Conservation (phyloP, 495 filamentous ascomycete species). For the Neurospora tetraspora region DNA sequence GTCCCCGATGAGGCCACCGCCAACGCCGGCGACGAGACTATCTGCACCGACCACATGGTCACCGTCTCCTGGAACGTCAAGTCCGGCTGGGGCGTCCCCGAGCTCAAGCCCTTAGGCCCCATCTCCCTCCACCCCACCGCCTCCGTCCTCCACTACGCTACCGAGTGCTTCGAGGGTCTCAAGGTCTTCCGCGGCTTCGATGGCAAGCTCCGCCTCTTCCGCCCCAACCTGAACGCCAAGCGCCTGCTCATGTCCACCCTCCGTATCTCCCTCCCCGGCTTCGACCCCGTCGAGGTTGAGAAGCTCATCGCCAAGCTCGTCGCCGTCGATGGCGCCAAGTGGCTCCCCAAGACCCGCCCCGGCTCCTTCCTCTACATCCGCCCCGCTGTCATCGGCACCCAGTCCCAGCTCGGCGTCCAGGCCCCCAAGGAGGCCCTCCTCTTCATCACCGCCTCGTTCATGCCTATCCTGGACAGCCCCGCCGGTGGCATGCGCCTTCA, state of each 20-base stretch:
- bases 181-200: constrained; percentile 81
- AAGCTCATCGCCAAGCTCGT: constrained; percentile 63
- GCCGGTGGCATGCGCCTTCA: constrained; percentile 62
- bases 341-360: constrained; percentile 61
- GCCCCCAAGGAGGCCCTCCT: constrained; percentile 73
- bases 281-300: constrained; percentile 60
- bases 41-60: constrained; percentile 89
- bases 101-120: constrained; percentile 71
- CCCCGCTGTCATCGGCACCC: constrained; percentile 77
- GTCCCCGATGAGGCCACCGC: constrained; percentile 52
- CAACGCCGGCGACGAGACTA: constrained; percentile 35
- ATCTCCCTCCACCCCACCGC: constrained; percentile 75
- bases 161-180: constrained; percentile 86
- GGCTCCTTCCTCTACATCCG: constrained; percentile 66
- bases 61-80: constrained; percentile 57
- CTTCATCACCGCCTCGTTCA: constrained; percentile 67
- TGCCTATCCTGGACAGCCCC: constrained; percentile 51
- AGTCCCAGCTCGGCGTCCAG: constrained; percentile 69
- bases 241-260: constrained; percentile 64
- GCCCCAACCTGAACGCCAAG: constrained; percentile 64
- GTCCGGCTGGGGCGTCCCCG: constrained; percentile 66
- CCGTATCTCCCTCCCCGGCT: constrained; percentile 69
- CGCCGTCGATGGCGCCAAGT: constrained; percentile 61
- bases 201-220: constrained; percentile 75
- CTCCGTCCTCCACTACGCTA: constrained; percentile 82